phyloP scores from a whole-genome alignment of 2,329 filamentous ascomycete genomes.

The Westerdykella sp. region DNA sequence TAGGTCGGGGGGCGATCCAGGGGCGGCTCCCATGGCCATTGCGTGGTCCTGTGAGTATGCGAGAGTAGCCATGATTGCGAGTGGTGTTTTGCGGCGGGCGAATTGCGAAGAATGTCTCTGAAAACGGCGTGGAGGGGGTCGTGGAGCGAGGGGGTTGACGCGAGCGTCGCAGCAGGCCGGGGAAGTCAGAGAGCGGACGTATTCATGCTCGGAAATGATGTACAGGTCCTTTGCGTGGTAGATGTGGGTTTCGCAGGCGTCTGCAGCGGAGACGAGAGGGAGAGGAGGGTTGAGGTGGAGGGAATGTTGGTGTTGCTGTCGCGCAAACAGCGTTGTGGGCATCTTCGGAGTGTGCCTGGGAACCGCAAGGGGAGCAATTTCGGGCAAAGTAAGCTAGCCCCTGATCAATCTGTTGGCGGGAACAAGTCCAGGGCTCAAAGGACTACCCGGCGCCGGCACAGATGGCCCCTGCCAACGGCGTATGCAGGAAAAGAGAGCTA shows the following conservation, averaged over 20 bases:
- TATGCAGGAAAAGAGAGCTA: background rate
- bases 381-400: conserved; percentile 17
- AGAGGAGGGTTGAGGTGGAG: conserved; percentile 4
- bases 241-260: conserved; percentile 17
- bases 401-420: background rate
- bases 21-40: conserved; percentile 40
- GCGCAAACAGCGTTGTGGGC: conserved; percentile 22
- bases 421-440: too few species aligned
- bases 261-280: conserved; percentile 3
- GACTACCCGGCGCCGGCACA: too few species aligned
- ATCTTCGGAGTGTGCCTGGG: conserved; percentile 12
- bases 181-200: conserved; percentile 29
- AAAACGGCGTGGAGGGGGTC: conserved; percentile 18
- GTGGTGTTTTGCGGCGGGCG: conserved; percentile 18
- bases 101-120: conserved; percentile 8
- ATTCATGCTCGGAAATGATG: conserved; percentile 33
- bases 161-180: conserved; percentile 20
- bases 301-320: conserved; percentile 13
- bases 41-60: conserved; percentile 21
- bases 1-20: conserved; percentile 70
- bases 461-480: conserved; percentile 5
- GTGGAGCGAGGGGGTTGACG: conserved; percentile 9
- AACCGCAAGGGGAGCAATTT: conserved; percentile 20
- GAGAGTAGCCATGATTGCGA: conserved; percentile 35
- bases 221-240: conserved; percentile 22